A percentile compares a stretch with the other conserved stretches of the same genome.
These are phyloP conservation scores for Leccinum ochraceum DNA, from an alignment of 768 basidiomycete species.

Conservation along the genomic window DNA sequence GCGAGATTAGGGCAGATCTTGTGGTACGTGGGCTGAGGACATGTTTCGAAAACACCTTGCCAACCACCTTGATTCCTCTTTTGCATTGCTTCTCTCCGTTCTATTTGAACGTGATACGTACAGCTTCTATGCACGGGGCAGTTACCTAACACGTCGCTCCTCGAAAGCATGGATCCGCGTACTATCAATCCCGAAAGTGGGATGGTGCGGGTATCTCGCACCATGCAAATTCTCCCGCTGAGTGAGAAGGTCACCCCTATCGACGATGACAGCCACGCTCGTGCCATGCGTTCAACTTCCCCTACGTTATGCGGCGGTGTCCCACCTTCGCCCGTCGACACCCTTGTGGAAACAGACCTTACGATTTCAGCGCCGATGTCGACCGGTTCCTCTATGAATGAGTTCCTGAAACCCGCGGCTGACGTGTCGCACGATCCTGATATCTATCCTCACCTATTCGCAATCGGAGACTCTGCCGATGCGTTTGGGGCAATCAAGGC, in stretches of 20 bases:
- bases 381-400: not conserved
- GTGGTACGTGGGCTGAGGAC: constrained; percentile 38
- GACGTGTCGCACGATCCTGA: constrained; percentile 24
- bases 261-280: not conserved
- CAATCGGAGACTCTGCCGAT: constrained; percentile 62
- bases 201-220: constrained; percentile 48
- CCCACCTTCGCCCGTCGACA: constrained; percentile 12
- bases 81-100: not conserved
- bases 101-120: not conserved
- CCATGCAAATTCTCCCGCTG: constrained; percentile 47
- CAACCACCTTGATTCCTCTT: not conserved
- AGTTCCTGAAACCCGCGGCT: not conserved
- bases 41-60: not conserved
- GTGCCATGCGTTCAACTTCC: constrained; percentile 2
- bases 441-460: constrained; percentile 56
- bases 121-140: constrained; percentile 66
- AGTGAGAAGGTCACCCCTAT: not conserved
- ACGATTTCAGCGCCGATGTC: not conserved
- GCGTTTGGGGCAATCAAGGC: constrained; percentile 65
- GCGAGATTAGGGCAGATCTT: constrained; percentile 52
- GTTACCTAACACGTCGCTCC: constrained; percentile 52
- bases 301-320: constrained; percentile 7
- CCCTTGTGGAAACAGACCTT: constrained; percentile 9
- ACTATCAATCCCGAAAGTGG: constrained; percentile 41
- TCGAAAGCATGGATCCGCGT: constrained; percentile 42